Evolutionary conservation across 371 early-diverging fungal genomes (phyloP), one percentile per base, ranked within the genome.

Genomic region (Apophysomyces trapeziformis): DNA sequence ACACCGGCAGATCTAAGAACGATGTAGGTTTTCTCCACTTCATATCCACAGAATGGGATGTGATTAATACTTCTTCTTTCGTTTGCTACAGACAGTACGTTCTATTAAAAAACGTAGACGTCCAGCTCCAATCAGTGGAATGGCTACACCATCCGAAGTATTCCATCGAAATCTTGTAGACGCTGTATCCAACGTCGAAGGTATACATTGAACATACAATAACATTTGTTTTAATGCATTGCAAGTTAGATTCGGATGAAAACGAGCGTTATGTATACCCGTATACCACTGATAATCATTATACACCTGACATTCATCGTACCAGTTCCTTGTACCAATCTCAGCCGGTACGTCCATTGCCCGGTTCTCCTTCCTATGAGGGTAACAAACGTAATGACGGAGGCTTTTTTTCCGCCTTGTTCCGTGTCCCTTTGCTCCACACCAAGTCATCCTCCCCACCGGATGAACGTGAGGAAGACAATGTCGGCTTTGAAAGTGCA

Each of bases 211-310:
- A n/a, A 46, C 38, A 39, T 43, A 5, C 32, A 26, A 26, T 26
- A 14, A 5, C n/a, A 26, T 21, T 54, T 56, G 32, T 14, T 63
- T 59, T 57, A 12, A 12, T 41, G 14, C 38, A 7, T 16, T 44
- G 37, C 44, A 38, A 38, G n/a, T 16, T 60, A 80, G 82, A 81
- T 60, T 81, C 82, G 16, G 82, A 81, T 63, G 82, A 81, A 68
- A 78, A 81, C 43, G 82, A 81, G 66, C 77, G 73, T 18, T 81
- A 81, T 61, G 79, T 81, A 5, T 81, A 81, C 57, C 77, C 82
- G 9, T 81, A 73, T 45, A 74, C 77, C 7, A 68, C 26, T 18
- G 12, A 32, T 38, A 56, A 57, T 57, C 58, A 38, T 38, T 38
- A 16, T 41, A 46, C 50, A 16, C 54, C 56, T 57, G 58, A 39